These are phyloP conservation scores for Brettanomyces naardenensis DNA, from an alignment of 805 yeast genomes.

Conservation along the genomic window DNA sequence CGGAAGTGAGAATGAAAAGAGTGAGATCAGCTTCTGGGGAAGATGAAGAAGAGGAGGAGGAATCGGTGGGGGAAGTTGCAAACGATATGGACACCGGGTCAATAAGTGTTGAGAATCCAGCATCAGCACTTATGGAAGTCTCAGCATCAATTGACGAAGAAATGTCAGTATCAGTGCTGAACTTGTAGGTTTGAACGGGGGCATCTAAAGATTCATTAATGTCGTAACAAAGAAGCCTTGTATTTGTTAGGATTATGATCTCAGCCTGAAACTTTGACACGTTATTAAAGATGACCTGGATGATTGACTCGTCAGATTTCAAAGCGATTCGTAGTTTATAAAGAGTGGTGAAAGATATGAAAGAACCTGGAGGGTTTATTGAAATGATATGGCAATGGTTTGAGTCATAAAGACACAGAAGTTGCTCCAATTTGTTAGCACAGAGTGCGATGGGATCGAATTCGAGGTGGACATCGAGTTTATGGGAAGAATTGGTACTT, in stretches of 20 bases:
- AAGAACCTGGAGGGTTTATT: constrained; percentile 15
- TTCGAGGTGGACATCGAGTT: constrained; percentile 9
- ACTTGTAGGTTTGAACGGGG: constrained; percentile 17
- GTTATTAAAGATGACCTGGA: constrained; percentile 37
- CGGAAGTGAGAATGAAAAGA: constrained; percentile 42
- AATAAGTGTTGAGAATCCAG: constrained; percentile 6
- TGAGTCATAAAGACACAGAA: constrained; percentile 20
- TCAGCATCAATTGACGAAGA: background rate
- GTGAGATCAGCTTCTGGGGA: constrained; percentile 39
- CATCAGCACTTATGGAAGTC: background rate
- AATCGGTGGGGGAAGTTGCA: constrained; percentile 29
- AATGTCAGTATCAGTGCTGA: background rate
- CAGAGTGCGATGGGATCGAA: constrained; percentile 21
- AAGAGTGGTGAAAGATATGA: constrained; percentile 6
- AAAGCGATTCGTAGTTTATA: constrained; percentile 9
- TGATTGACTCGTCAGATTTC: constrained; percentile 19
- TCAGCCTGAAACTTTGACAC: constrained; percentile 34
- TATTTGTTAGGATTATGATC: constrained; percentile 34
- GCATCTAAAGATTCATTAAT: constrained; percentile 18
- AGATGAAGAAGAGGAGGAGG: background rate
- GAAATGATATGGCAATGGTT: constrained; percentile 12
- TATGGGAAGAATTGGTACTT: constrained; percentile 1
- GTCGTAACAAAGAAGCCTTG: constrained; percentile 28
- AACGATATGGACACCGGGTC: constrained; percentile 37
- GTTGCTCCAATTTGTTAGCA: constrained; percentile 18